phyloP scores from a whole-genome alignment of 2,329 filamentous ascomycete genomes.

The Xylaria sp. region DNA sequence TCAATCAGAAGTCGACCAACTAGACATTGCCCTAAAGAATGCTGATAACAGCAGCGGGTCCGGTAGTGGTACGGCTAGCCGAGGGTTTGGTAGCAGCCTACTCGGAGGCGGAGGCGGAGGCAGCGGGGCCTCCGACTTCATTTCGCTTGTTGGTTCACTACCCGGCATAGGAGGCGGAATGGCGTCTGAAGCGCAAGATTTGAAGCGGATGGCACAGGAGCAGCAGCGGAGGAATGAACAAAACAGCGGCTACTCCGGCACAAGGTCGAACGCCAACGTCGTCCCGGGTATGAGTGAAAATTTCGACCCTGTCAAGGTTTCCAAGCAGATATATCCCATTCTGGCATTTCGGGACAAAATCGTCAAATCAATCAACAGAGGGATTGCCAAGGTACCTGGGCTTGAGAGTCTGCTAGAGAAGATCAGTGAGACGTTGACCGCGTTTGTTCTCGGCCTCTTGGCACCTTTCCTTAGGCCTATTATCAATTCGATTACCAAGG shows the following conservation, averaged over 20 bases:
- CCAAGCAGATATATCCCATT: conserved; percentile 89
- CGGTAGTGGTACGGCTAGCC: conserved; percentile 44
- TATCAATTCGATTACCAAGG: conserved; percentile 83
- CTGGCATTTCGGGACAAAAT: conserved; percentile 93
- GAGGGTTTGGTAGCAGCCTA: conserved; percentile 48
- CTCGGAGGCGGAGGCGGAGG: conserved; percentile 41
- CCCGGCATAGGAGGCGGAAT: conserved; percentile 72
- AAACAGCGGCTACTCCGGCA: conserved; percentile 38
- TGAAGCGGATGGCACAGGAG: conserved; percentile 70
- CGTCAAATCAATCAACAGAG: conserved; percentile 81
- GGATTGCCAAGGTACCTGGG: conserved; percentile 90
- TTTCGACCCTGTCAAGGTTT: conserved; percentile 79
- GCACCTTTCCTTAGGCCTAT: conserved; percentile 92
- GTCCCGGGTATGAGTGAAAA: conserved; percentile 76
- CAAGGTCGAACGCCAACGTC: conserved; percentile 58
- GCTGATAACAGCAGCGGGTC: conserved; percentile 58
- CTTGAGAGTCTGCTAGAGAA: conserved; percentile 89
- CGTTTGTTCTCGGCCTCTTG: conserved; percentile 89
- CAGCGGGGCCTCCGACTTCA: conserved; percentile 61
- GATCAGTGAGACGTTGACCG: conserved; percentile 88
- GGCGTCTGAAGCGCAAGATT: conserved; percentile 66
- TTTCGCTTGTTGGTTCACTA: conserved; percentile 75
- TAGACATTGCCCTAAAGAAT: conserved; percentile 74
- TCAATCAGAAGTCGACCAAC: conserved; percentile 82
- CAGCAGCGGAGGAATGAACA: conserved; percentile 51